A percentile compares a stretch with the other conserved stretches of the same genome.
phyloP scores from a whole-genome alignment of 441 rosid species.

The Euphorbia celastroides region DNA sequence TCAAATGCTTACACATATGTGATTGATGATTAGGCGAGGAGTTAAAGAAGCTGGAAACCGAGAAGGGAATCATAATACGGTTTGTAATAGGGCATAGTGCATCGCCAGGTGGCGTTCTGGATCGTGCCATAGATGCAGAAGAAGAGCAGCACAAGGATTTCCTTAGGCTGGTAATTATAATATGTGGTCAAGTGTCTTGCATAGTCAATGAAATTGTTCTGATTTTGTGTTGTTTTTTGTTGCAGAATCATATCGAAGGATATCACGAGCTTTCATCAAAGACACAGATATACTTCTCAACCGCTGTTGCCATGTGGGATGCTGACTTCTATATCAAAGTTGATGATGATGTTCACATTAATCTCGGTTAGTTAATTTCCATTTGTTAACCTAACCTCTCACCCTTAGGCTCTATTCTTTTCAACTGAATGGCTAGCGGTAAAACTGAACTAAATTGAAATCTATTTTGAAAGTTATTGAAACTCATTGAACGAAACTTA shows the following conservation, averaged over 20 bases:
- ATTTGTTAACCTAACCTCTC: conserved; percentile 5
- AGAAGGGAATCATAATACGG: conserved; percentile 82
- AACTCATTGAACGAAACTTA: too few species aligned
- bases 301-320: conserved; percentile 87
- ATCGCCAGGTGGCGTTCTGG: conserved; percentile 76
- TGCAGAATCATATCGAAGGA: conserved; percentile 92
- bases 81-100: conserved; percentile 94
- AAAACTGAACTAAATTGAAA: too few species aligned
- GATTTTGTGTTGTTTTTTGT: conserved; percentile 13
- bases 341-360: conserved; percentile 86
- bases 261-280: conserved; percentile 78
- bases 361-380: conserved; percentile 63
- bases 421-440: too few species aligned
- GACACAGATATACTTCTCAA: conserved; percentile 73
- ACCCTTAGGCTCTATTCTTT: too few species aligned
- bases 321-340: conserved; percentile 94
- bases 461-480: too few species aligned
- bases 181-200: neutral
- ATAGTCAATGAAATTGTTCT: neutral
- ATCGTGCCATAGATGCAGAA: conserved; percentile 77
- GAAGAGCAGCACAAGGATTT: conserved; percentile 80
- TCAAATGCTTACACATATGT: conserved; percentile 17
- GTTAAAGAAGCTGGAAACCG: conserved; percentile 65
- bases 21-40: conserved; percentile 50
- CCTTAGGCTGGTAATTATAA: conserved; percentile 55